Evolutionary conservation across 331 rosid species (phyloP).

Genomic region (Cucumis variabilis): DNA sequence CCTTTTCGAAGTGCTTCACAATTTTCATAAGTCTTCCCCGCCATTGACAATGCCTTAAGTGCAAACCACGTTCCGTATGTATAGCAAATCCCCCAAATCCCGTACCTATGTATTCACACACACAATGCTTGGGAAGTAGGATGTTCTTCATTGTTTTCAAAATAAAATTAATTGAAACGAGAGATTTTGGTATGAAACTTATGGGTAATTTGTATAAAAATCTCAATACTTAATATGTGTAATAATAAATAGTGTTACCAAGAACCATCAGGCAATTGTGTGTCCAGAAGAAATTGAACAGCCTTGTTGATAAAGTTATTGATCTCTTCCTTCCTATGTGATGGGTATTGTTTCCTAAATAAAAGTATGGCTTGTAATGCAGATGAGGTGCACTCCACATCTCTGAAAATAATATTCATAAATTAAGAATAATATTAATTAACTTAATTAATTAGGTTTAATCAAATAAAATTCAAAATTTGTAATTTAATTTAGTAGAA

Average conservation of each 20-base stretch:
- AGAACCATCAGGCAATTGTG: slow-evolving; percentile 71
- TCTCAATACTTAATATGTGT: no score
- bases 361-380: slow-evolving; percentile 64
- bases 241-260: slow-evolving; percentile 46
- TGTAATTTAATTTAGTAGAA: no score
- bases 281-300: slow-evolving; percentile 60
- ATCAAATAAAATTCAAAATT: no score
- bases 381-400: slow-evolving; percentile 69
- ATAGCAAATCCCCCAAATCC: slow-evolving; percentile 92
- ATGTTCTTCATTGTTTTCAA: no score
- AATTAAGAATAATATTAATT: neutral
- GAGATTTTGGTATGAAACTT: no score
- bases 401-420: slow-evolving; percentile 34
- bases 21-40: slow-evolving; percentile 67
- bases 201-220: no score
- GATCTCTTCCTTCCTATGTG: slow-evolving; percentile 68
- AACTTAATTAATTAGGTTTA: no score
- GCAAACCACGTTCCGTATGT: slow-evolving; percentile 68
- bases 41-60: slow-evolving; percentile 74
- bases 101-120: slow-evolving; percentile 35
- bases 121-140: no score
- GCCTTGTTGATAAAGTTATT: slow-evolving; percentile 68
- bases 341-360: slow-evolving; percentile 70
- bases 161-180: no score
- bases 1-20: slow-evolving; percentile 67